These are phyloP conservation scores for Zanthoxylum bungeanum DNA, from an alignment of 345 rosid species.

Conservation along the genomic window DNA sequence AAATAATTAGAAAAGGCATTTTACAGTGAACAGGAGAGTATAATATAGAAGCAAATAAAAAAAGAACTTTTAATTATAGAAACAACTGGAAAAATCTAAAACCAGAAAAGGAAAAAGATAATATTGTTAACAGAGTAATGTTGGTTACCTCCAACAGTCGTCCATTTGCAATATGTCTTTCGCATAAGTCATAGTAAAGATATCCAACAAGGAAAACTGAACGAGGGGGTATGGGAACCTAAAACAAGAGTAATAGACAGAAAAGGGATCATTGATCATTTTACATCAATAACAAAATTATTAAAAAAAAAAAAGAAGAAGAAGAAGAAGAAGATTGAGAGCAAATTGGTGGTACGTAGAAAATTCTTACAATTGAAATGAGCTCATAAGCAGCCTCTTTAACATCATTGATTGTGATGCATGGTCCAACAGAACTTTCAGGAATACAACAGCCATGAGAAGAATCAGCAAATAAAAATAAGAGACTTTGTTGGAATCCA, in stretches of 20 bases:
- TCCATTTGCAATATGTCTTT: slow-evolving; percentile 59
- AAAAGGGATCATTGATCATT: background rate
- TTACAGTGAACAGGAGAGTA: background rate
- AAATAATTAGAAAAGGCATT: background rate
- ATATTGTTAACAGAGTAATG: background rate
- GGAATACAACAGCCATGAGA: slow-evolving; percentile 22
- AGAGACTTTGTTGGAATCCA: slow-evolving; percentile 64
- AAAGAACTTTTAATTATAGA: background rate
- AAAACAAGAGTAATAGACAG: slow-evolving; percentile 22
- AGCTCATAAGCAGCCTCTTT: slow-evolving; percentile 59
- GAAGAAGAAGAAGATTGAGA: too few species aligned
- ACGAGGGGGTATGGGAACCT: slow-evolving; percentile 51
- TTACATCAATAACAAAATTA: slow-evolving; percentile 1
- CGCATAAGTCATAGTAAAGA: slow-evolving; percentile 80
- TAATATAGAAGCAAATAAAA: background rate
- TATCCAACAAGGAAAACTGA: slow-evolving; percentile 66
- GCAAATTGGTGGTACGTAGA: background rate
- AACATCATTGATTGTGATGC: slow-evolving; percentile 45
- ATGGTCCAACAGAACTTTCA: slow-evolving; percentile 29
- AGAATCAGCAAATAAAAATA: slow-evolving; percentile 29
- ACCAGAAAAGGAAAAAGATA: background rate
- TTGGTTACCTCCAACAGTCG: slow-evolving; percentile 64
- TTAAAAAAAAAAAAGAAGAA: slow-evolving; percentile 6
- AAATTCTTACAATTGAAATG: slow-evolving; percentile 57
- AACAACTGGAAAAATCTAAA: background rate